These are phyloP conservation scores for Penstemon davidsonii DNA, from an alignment of 257 asterid species.

Conservation along the genomic window DNA sequence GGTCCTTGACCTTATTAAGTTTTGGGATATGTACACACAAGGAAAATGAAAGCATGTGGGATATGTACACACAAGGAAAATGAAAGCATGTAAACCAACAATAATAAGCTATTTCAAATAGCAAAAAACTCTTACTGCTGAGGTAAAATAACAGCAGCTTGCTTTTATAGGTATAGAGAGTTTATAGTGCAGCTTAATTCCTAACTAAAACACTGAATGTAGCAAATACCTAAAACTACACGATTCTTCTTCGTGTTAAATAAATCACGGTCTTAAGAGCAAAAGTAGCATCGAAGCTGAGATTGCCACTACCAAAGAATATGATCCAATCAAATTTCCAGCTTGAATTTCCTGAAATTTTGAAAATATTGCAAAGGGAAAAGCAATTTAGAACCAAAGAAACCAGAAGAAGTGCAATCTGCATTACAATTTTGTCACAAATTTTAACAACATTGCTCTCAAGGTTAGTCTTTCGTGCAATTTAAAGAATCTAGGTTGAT, in stretches of 20 bases:
- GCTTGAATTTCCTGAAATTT: conserved; percentile 58
- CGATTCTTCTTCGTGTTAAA: not conserved
- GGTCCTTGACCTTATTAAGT: no score
- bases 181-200: conserved; percentile 14
- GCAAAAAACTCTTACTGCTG: conserved; percentile 15
- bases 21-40: not conserved
- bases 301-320: conserved; percentile 38
- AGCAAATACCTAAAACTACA: conserved; percentile 35
- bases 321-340: conserved; percentile 35
- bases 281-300: conserved; percentile 43
- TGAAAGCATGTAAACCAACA: not conserved
- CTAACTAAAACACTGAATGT: conserved; percentile 24
- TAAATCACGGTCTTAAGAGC: conserved; percentile 39
- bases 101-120: not conserved
- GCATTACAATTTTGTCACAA: not conserved
- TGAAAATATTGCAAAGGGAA: conserved; percentile 6
- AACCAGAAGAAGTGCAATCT: not conserved
- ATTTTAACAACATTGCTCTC: not conserved
- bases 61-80: not conserved
- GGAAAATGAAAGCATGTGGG: not conserved
- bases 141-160: conserved; percentile 27
- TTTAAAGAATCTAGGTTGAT: not conserved
- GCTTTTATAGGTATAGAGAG: conserved; percentile 22
- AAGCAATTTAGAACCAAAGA: not conserved
- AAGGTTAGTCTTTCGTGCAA: not conserved